These are phyloP conservation scores for Ottelia alismoides DNA, from an alignment of 106 monocot species.

Conservation along the genomic window DNA sequence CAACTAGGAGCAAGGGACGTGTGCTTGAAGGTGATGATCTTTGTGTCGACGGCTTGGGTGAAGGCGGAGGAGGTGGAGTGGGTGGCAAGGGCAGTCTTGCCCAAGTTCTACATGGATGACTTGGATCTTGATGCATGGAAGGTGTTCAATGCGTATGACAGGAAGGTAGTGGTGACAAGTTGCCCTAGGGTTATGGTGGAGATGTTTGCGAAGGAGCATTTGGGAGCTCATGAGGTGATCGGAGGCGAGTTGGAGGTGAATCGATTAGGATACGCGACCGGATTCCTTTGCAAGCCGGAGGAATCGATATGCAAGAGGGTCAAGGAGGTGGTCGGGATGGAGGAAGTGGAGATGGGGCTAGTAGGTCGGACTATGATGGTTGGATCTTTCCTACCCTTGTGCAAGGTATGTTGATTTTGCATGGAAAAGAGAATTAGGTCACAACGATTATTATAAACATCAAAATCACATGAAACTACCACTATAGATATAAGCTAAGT, in stretches of 20 bases:
- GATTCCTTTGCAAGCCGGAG: slow-evolving; percentile 16
- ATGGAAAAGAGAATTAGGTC: no score
- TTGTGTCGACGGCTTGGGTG: slow-evolving; percentile 50
- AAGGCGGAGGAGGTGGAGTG: slow-evolving; percentile 48
- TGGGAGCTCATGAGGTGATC: slow-evolving; percentile 58
- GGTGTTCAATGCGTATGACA: slow-evolving; percentile 29
- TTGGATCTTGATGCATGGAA: slow-evolving; percentile 63
- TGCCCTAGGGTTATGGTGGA: slow-evolving; percentile 74
- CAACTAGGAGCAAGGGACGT: slow-evolving; percentile 1
- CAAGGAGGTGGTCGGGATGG: no score
- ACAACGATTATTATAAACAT: no score
- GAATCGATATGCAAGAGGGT: slow-evolving; percentile 14
- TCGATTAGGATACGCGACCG: slow-evolving; percentile 50
- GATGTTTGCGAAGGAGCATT: slow-evolving; percentile 62
- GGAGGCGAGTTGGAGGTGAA: slow-evolving; percentile 55
- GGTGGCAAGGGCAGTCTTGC: slow-evolving; percentile 73
- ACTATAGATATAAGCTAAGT: no score
- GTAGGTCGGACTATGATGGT: no score
- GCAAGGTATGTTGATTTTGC: no score
- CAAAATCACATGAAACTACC: no score
- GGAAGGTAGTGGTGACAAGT: slow-evolving; percentile 42
- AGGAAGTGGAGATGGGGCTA: no score
- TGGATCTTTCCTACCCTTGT: no score
- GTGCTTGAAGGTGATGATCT: slow-evolving; percentile 31
- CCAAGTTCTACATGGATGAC: slow-evolving; percentile 80